Evolutionary conservation across 306 rosid species (phyloP), one percentile per base, ranked within the genome.

Genomic region (Lithocarpus polystachyus): DNA sequence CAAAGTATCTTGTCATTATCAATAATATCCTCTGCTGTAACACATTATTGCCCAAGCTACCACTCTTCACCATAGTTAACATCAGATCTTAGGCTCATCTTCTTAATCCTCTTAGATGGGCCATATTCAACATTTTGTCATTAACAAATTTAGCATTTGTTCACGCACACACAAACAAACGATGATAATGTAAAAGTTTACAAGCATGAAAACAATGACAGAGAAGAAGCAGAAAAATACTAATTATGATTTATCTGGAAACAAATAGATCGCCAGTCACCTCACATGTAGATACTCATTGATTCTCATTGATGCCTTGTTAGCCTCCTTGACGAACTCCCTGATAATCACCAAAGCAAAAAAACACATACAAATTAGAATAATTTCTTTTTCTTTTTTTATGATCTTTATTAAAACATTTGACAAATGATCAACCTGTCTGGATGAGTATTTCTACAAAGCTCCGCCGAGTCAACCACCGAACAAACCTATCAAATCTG

Each of bases 221-320:
- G 24, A 35, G 37, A 31, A 18, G 11, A 35, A 67, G 26, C 5
- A 3, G 72, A 23, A 62, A 26, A 35, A 2, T 62, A 19, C 24
- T 19, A 35, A 18, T 8, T 67, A 67, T 33, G 72, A 67, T n/a
- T 31, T 40, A 72, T 73, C 48, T 29, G 40, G 62, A 80, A 61
- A 83, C 74, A 56, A 59, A 48, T 81, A 40, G 75, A 86, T 71
- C 81, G 61, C 80, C 80, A 71, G 90, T 91, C 90, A 87, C 86
- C 98, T 89, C 96, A 94, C 97, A 92, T 92, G 97, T 88, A 92
- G 88, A 88, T 94, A 92, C 69, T 89, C 97, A 71, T 83, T 87
- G 48, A 92, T 84, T 91, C 84, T 89, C 86, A 87, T 84, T 0
- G 92, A 84, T 64, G 97, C 97, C 72, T 87, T 86, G 86, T 64